These are phyloP conservation scores for Plasmodium coatneyi DNA, from an alignment of 169 alveolate species.

Conservation along the genomic window DNA sequence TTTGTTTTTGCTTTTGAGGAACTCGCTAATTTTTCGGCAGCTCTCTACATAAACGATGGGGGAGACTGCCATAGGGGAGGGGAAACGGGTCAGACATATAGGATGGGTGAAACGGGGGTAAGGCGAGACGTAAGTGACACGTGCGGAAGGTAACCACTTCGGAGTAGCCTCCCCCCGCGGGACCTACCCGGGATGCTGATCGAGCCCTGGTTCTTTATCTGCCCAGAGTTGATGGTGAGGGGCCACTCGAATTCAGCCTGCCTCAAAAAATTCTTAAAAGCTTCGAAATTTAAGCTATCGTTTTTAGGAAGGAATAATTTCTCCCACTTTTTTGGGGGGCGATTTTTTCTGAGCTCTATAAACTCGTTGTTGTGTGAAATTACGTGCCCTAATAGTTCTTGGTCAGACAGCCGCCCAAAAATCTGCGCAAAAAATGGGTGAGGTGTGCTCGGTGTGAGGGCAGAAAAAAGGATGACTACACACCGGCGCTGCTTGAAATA, in stretches of 20 bases:
- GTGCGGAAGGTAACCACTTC: background rate
- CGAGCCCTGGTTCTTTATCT: conserved; percentile 66
- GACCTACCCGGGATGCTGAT: conserved; percentile 54
- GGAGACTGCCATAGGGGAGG: conserved; percentile 8
- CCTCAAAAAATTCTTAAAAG: conserved; percentile 18
- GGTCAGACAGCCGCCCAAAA: conserved; percentile 63
- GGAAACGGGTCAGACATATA: background rate
- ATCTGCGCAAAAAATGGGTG: conserved; percentile 6
- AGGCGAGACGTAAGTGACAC: no score
- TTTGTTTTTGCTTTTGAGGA: conserved; percentile 40
- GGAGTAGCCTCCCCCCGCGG: background rate
- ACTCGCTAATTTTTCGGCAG: conserved; percentile 68
- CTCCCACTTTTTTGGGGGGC: conserved; percentile 74
- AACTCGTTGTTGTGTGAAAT: conserved; percentile 71
- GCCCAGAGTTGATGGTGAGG: conserved; percentile 71
- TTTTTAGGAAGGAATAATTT: conserved; percentile 19
- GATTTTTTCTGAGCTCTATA: conserved; percentile 20
- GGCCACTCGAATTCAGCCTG: conserved; percentile 73
- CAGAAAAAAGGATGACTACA: background rate
- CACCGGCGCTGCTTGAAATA: background rate
- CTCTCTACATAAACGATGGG: conserved; percentile 71
- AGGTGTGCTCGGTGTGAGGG: background rate
- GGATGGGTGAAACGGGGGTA: background rate
- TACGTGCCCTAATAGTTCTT: conserved; percentile 68
- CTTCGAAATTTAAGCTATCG: conserved; percentile 27